Conservation (phyloP, 1,284 basidiomycete genomes). For the Boletus calvinii region DNA sequence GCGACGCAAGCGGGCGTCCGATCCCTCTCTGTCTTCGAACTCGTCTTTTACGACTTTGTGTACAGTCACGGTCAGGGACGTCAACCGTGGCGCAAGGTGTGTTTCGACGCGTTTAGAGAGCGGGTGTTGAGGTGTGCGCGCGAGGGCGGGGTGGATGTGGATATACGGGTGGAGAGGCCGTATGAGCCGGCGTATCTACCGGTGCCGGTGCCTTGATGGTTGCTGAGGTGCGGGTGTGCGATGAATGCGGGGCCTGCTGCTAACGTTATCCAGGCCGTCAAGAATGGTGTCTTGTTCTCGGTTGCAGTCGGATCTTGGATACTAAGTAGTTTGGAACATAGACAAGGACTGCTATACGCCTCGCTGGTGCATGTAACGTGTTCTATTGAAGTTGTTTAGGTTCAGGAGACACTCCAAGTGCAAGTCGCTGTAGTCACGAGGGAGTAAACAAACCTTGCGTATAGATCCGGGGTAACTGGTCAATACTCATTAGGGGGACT, state of each 20-base stretch:
- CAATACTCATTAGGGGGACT: too few relatives aligned
- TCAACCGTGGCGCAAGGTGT: conserved; percentile 17
- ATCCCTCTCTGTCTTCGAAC: conserved; percentile 21
- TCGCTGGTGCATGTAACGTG: too few relatives aligned
- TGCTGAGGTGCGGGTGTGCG: background rate
- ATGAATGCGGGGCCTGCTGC: background rate
- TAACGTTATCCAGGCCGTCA: too few relatives aligned
- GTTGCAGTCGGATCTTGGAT: background rate
- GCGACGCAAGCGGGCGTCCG: conserved; percentile 14
- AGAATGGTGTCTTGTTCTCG: background rate
- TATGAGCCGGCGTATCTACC: conserved; percentile 28
- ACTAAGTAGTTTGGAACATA: too few relatives aligned
- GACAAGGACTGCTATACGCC: too few relatives aligned
- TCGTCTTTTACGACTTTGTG: conserved; percentile 30
- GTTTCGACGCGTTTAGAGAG: conserved; percentile 21
- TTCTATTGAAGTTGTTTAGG: too few relatives aligned
- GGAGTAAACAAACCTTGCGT: too few relatives aligned
- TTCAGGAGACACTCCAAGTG: too few relatives aligned
- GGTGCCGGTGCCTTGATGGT: conserved; percentile 5
- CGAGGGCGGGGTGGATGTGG: conserved; percentile 25
- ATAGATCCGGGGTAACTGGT: too few relatives aligned
- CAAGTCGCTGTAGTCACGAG: too few relatives aligned
- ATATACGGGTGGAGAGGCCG: conserved; percentile 27
- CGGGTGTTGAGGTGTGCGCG: conserved; percentile 25
- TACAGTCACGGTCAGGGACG: conserved; percentile 11